Conservation (phyloP, 768 basidiomycete species). For the Lactarius hengduanensis region DNA sequence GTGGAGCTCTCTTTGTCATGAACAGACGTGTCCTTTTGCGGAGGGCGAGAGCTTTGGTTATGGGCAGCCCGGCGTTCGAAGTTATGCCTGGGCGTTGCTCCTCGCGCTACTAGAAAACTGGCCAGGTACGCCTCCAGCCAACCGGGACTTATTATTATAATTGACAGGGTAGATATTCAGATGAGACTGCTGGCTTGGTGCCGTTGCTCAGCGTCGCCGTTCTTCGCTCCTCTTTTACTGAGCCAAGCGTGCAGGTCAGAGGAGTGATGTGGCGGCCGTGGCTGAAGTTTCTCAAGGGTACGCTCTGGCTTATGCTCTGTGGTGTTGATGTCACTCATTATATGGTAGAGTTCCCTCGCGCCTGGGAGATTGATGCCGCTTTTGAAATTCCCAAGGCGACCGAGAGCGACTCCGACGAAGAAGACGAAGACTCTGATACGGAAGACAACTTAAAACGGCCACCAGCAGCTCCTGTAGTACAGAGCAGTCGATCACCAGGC, state of each 20-base stretch:
- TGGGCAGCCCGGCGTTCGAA: constrained; percentile 69
- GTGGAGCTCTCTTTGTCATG: constrained; percentile 59
- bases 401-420: constrained; percentile 39
- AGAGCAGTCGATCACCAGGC: constrained; percentile 33
- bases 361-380: constrained; percentile 55
- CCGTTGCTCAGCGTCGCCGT: constrained; percentile 54
- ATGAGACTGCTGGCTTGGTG: constrained; percentile 37
- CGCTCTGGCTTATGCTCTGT: constrained; percentile 28
- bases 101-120: constrained; percentile 44
- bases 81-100: constrained; percentile 63
- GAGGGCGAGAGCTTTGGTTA: constrained; percentile 53
- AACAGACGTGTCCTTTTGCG: constrained; percentile 43
- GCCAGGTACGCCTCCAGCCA: constrained; percentile 41
- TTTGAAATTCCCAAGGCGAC: constrained; percentile 33
- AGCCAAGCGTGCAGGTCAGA: constrained; percentile 70
- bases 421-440: constrained; percentile 35
- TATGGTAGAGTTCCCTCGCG: constrained; percentile 54
- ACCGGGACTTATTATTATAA: background rate
- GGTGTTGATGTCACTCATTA: background rate
- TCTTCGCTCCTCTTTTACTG: constrained; percentile 68
- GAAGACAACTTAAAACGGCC: constrained; percentile 39
- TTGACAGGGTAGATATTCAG: constrained; percentile 25
- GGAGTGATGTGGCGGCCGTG: constrained; percentile 67
- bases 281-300: constrained; percentile 71
- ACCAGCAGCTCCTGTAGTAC: background rate